Percentiles rank a stretch among this genome's conserved stretches.
phyloP scores from a whole-genome alignment of 176 grass and related monocot genomes.

The Ampelocalamus luodianensis region DNA sequence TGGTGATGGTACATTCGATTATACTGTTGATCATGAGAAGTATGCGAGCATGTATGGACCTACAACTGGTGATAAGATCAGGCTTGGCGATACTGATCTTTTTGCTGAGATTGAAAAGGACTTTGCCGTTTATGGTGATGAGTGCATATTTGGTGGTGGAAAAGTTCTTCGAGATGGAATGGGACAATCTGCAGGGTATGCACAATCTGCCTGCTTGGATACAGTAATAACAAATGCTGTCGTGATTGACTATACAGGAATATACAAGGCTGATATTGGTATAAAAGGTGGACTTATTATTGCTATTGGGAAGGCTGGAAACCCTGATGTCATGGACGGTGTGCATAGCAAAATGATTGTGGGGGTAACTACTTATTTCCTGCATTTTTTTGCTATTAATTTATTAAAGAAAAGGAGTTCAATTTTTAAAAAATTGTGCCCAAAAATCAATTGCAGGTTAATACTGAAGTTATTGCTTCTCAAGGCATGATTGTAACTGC shows the following conservation, averaged over 20 bases:
- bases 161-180: conserved; percentile 96
- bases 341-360: conserved; percentile 83
- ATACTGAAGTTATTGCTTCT: conserved; percentile 92
- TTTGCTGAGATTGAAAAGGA: conserved; percentile 97
- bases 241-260: conserved; percentile 92
- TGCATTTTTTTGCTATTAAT: not conserved
- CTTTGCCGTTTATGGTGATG: conserved; percentile 85
- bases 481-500: conserved; percentile 95
- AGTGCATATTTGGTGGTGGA: conserved; percentile 97
- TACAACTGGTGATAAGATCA: conserved; percentile 93
- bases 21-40: conserved; percentile 67
- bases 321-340: conserved; percentile 94
- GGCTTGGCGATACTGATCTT: conserved; percentile 86
- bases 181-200: conserved; percentile 76
- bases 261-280: conserved; percentile 99
- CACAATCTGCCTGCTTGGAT: conserved; percentile 65
- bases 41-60: conserved; percentile 98
- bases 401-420: conserved; percentile 21
- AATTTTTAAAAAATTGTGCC: conserved; percentile 3
- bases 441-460: conserved; percentile 61
- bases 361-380: conserved; percentile 64
- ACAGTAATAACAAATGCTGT: conserved; percentile 95
- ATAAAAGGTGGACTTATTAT: conserved; percentile 74
- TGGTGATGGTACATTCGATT: conserved; percentile 63
- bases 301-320: conserved; percentile 91